Percentiles rank a stretch among this genome's conserved stretches.
Evolutionary conservation across 73 alveolate genomes (phyloP).

Genomic region (Tetrahymena borealis): DNA sequence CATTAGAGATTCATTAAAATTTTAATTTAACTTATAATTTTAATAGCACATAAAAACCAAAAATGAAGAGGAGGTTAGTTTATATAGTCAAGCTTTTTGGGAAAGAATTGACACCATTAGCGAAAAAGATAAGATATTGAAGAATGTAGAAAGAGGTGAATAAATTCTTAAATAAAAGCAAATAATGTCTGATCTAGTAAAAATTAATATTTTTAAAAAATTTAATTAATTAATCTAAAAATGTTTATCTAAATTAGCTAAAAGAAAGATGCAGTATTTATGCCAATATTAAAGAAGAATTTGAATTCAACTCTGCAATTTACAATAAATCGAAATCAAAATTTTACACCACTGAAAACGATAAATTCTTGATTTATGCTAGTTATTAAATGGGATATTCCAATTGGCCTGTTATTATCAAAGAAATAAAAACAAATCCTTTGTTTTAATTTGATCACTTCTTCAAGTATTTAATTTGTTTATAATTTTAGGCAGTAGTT

Average conservation of each 20-base stretch:
- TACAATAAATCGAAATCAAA: slow-evolving; percentile 64
- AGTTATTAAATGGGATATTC: slow-evolving; percentile 92
- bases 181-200: neutral
- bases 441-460: slow-evolving; percentile 89
- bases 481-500: too few species aligned
- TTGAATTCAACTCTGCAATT: slow-evolving; percentile 23
- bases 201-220: neutral
- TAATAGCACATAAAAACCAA: slow-evolving; percentile 58
- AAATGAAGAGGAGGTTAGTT: slow-evolving; percentile 73
- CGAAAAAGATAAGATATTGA: slow-evolving; percentile 83
- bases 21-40: neutral
- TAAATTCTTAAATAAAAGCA: slow-evolving; percentile 48
- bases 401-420: slow-evolving; percentile 88
- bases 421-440: slow-evolving; percentile 75
- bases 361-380: slow-evolving; percentile 69
- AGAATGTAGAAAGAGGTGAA: slow-evolving; percentile 87
- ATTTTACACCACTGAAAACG: slow-evolving; percentile 68
- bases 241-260: slow-evolving; percentile 44
- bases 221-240: slow-evolving; percentile 47
- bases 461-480: slow-evolving; percentile 57
- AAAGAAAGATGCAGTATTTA: slow-evolving; percentile 62
- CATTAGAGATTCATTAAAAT: slow-evolving; percentile 17
- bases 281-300: slow-evolving; percentile 29
- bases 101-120: slow-evolving; percentile 78
- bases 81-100: slow-evolving; percentile 85